Conservation (phyloP, 2,329 filamentous ascomycete genomes). For the Uncinocarpus reesii region DNA sequence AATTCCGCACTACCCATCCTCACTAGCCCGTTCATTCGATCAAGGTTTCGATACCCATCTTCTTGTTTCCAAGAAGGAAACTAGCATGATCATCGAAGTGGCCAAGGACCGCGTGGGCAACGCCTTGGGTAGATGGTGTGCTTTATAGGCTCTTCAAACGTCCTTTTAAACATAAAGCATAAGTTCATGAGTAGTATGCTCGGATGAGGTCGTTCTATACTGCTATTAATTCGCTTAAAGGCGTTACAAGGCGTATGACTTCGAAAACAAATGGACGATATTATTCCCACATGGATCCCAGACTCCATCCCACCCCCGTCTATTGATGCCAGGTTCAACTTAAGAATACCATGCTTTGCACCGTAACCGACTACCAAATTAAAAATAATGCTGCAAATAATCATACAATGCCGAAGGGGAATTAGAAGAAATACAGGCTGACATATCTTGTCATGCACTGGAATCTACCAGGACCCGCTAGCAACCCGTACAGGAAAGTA, state of each 20-base stretch:
- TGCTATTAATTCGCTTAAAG: too few species aligned
- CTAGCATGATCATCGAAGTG: conserved; percentile 27
- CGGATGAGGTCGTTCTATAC: too few species aligned
- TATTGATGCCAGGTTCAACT: not conserved
- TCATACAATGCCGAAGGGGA: too few species aligned
- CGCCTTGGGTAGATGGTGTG: conserved; percentile 30
- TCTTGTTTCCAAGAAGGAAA: conserved; percentile 25
- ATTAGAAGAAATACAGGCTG: too few species aligned
- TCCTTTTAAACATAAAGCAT: too few species aligned
- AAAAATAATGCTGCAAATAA: too few species aligned
- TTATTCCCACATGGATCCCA: not conserved
- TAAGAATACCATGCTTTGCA: not conserved
- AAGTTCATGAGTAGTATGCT: not conserved
- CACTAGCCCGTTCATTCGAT: conserved; percentile 30
- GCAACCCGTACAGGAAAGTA: too few species aligned
- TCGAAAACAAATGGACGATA: not conserved
- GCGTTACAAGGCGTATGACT: too few species aligned
- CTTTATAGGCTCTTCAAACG: conserved; percentile 15
- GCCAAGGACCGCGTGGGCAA: conserved; percentile 32
- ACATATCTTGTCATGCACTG: too few species aligned
- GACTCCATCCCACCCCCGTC: not conserved
- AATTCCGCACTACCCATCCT: conserved; percentile 20
- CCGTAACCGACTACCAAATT: not conserved
- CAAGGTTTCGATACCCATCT: conserved; percentile 34
- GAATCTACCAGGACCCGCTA: too few species aligned